Percentiles rank a stretch among this genome's conserved stretches.
Conservation (phyloP, 1,284 basidiomycete genomes). For the Trametes sp. region DNA sequence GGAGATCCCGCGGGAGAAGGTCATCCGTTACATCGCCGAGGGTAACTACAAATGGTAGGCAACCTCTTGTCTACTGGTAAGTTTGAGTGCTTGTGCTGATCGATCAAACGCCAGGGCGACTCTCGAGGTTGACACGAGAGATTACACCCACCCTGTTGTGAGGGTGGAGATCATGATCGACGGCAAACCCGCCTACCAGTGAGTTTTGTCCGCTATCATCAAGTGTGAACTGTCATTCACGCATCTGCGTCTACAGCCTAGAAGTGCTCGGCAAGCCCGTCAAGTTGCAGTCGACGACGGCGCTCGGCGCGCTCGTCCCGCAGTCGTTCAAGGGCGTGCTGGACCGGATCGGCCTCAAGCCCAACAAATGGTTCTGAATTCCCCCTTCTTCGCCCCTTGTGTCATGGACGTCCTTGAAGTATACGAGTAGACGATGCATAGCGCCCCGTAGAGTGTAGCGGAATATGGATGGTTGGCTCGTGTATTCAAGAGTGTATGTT, state of each 20-base stretch:
- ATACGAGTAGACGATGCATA: constrained; percentile 6
- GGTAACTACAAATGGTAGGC: constrained; percentile 71
- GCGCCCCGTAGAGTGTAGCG: constrained; percentile 6
- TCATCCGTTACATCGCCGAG: constrained; percentile 69
- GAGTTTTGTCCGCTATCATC: constrained; percentile 30
- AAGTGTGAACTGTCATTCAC: not conserved
- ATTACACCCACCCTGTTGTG: constrained; percentile 61
- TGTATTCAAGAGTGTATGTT: not conserved
- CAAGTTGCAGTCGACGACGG: constrained; percentile 51
- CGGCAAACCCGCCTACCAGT: constrained; percentile 69
- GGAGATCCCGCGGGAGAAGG: constrained; percentile 64
- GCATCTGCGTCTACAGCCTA: constrained; percentile 42
- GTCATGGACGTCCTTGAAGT: not conserved
- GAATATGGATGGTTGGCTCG: constrained; percentile 11
- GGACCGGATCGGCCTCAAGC: constrained; percentile 60
- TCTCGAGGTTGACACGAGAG: constrained; percentile 77
- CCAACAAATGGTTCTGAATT: constrained; percentile 58
- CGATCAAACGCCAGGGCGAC: constrained; percentile 56
- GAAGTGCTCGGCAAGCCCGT: constrained; percentile 59
- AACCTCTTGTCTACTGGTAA: too few species aligned
- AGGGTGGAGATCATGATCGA: constrained; percentile 70
- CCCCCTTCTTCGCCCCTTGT: not conserved
- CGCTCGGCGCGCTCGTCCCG: constrained; percentile 56
- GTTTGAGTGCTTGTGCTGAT: not conserved
- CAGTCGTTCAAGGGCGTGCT: constrained; percentile 61